Base-by-base conservation (phyloP, 164 flowering plant genomes). In the Magnolia changhungtana region DNA sequence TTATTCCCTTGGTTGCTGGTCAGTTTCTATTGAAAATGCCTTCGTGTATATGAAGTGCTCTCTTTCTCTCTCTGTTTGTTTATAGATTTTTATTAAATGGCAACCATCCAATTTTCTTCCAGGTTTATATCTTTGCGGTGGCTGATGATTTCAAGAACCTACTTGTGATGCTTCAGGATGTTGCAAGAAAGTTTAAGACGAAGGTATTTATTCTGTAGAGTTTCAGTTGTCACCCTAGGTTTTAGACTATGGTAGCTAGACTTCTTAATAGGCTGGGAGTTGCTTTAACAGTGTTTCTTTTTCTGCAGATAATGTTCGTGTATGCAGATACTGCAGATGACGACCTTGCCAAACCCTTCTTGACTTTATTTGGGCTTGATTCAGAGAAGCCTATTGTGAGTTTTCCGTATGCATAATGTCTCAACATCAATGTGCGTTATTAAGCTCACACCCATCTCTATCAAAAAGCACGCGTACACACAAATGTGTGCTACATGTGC, bases 331-430 rank as follows among this genome's bases (percentile, higher is more conserved):
- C 90, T 74, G 63, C 76, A n/a, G 91, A 89, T 74, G 99, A 94
- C 8, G 87, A 94, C 85, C 94, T 90, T 70, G 98, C 99, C 63
- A 96, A 94, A 83, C 99, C 99, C 7, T 89, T 91, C 81, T 81
- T 96, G 74, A 89, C 96, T 64, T 79, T 96, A 72, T 89, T 89
- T 81, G 99, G 99, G 65, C 89, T 89, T 37, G 96, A 94, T 10
- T 86, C 96, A 67, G 81, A 89, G 31, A 80, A 85, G 23, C 85
- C 88, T 4, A 83, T 86, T 84, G 99, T 95, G 72, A 87, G 95
- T 84, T 45, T 70, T 70, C 58, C 58, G n/a, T 50, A 24, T 29
- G 19, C 8, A 13, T 16, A 68, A 29, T 14, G n/a, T 19, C 18
- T 55, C 18, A 55, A 55, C 18, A 11, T 55, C 45, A 55, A 55